Evolutionary conservation across 129 eudicot genomes (phyloP).

Genomic region (Lactuca sativa): DNA sequence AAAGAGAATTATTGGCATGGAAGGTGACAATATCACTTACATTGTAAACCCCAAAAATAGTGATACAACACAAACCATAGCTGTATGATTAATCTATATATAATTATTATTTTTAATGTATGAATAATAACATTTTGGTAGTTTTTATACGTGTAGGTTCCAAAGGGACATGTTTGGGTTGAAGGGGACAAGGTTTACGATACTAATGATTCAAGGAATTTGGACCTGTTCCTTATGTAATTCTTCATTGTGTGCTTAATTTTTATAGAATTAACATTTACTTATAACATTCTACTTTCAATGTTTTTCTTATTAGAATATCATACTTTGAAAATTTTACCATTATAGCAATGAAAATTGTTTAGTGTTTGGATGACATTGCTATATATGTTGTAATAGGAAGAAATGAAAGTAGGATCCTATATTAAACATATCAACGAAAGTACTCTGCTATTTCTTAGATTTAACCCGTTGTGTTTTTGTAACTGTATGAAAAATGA

Average conservation of each 20-base stretch:
- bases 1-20: slow-evolving; percentile 58
- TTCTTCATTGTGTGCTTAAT: slow-evolving; percentile 57
- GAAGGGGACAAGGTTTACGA: slow-evolving; percentile 65
- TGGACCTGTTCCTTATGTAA: slow-evolving; percentile 81
- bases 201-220: slow-evolving; percentile 66
- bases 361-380: too few species aligned
- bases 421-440: too few species aligned
- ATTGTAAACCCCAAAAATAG: slow-evolving; percentile 49
- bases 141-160: slow-evolving; percentile 42
- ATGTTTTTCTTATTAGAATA: too few species aligned
- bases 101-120: too few species aligned
- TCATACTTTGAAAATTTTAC: too few species aligned
- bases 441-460: too few species aligned
- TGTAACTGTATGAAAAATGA: too few species aligned
- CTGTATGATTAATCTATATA: slow-evolving; percentile 45
- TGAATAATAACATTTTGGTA: not conserved
- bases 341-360: too few species aligned
- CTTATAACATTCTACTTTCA: too few species aligned
- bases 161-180: slow-evolving; percentile 70
- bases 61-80: slow-evolving; percentile 47
- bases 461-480: too few species aligned
- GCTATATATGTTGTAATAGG: too few species aligned
- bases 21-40: slow-evolving; percentile 61
- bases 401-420: too few species aligned
- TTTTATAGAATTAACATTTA: slow-evolving; percentile 55